phyloP scores from a whole-genome alignment of 371 early-diverging fungal species.

The Actinomucor elegans region DNA sequence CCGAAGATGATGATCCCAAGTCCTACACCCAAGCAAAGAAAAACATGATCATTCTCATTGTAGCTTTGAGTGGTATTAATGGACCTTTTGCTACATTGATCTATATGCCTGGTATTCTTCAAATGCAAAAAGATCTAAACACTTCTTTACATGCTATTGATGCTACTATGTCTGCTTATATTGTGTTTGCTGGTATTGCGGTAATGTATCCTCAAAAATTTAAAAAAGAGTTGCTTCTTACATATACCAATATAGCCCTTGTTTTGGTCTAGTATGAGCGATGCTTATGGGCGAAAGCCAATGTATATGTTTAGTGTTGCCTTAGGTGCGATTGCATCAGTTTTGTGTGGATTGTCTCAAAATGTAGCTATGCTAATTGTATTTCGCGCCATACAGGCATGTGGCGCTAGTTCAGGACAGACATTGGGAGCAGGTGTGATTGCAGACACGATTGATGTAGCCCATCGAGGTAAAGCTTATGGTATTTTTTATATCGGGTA shows the following conservation, averaged over 20 bases:
- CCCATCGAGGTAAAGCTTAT: slow-evolving; percentile 30
- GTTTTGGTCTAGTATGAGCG: slow-evolving; percentile 67
- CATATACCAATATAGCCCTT: slow-evolving; percentile 33
- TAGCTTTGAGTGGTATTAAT: slow-evolving; percentile 21
- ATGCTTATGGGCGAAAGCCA: slow-evolving; percentile 56
- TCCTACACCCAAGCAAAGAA: slow-evolving; percentile 30
- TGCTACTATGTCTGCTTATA: slow-evolving; percentile 37
- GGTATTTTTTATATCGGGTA: slow-evolving; percentile 28
- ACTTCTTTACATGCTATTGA: slow-evolving; percentile 24
- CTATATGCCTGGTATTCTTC: slow-evolving; percentile 42
- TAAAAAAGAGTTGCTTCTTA: neutral
- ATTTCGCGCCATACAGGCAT: slow-evolving; percentile 67
- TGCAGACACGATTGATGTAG: slow-evolving; percentile 25
- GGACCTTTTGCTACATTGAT: slow-evolving; percentile 31
- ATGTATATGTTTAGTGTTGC: slow-evolving; percentile 55
- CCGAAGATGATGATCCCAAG: slow-evolving; percentile 31
- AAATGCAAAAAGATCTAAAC: slow-evolving; percentile 29
- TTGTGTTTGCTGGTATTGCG: slow-evolving; percentile 27
- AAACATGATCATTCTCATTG: slow-evolving; percentile 26
- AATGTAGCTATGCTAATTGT: slow-evolving; percentile 54
- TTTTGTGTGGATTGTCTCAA: slow-evolving; percentile 59
- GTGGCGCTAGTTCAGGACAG: slow-evolving; percentile 62
- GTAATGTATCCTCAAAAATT: slow-evolving; percentile 4
- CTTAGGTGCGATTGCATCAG: slow-evolving; percentile 52
- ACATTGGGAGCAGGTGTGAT: slow-evolving; percentile 46